Evolutionary conservation across 768 basidiomycete species (phyloP), one percentile per base, ranked within the genome.

Genomic region (Amanita rubescens): DNA sequence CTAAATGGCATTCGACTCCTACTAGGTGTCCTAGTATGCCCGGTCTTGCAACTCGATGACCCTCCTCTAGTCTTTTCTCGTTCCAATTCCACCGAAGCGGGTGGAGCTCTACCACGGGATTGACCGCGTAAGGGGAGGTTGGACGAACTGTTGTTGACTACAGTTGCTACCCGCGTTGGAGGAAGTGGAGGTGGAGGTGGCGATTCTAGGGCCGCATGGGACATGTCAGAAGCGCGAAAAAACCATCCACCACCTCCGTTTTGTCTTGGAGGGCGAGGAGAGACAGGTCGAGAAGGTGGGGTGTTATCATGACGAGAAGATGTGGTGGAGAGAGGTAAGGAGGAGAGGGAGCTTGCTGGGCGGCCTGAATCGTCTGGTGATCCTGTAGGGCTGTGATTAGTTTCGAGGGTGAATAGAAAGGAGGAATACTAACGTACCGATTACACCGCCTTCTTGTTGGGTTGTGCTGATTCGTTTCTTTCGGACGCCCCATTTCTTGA

Each of bases 401-500:
- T 34, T 30, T 20, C 7, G 1, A 17, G 8, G 27, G 5, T 12
- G 17, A 3, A 4, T 20, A 35, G 1, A 32, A 9, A 17, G 3
- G 25, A 32, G 27, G 27, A 30, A 30, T 22, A 8, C 30, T 9
- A 35, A 27, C 49, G 11, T 9, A 47, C 46, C 39, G 48, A 54
- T 56, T 52, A 56, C 50, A 7, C 12, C 9, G 15, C 2, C n/a
- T 8, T 51, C 17, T 9, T 42, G 41, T 42, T 53, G 51, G 24
- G 17, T 45, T 8, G 24, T 15, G 11, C 51, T 75, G 9, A 63
- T 63, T 20, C 70, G 60, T 59, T 69, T 68, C 53, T 67, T 62
- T 51, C 71, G 55, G 0, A 65, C 70, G 15, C 68, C 67, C 69
- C 73, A 75, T 48, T 68, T 71, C 63, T 75, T 75, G 3, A 77